Conservation (phyloP, 208 protist species). For the Novymonas esmeraldas region DNA sequence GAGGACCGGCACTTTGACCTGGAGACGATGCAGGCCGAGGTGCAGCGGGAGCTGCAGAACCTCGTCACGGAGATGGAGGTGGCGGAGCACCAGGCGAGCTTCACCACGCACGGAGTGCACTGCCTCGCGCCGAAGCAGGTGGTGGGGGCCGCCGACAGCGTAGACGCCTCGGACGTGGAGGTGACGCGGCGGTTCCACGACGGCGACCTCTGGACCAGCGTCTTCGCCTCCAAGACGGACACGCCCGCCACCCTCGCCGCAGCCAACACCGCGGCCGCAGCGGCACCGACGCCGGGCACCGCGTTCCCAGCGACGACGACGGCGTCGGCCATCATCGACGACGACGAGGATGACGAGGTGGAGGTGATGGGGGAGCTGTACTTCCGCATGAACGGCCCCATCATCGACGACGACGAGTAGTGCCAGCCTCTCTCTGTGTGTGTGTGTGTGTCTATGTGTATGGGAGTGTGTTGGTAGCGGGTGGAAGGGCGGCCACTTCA, state of each 20-base stretch:
- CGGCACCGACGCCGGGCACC: slow-evolving; percentile 7
- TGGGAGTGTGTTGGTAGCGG: not conserved
- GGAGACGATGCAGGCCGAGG: slow-evolving; percentile 53
- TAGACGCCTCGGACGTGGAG: slow-evolving; percentile 64
- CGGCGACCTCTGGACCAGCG: slow-evolving; percentile 39
- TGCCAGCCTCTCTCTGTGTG: not conserved
- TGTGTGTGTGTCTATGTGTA: not conserved
- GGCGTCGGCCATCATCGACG: slow-evolving; percentile 30
- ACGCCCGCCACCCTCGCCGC: slow-evolving; percentile 21
- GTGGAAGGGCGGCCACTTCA: not conserved
- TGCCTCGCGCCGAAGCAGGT: slow-evolving; percentile 56
- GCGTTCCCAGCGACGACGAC: slow-evolving; percentile 22
- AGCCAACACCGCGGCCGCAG: not conserved
- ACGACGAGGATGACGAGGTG: slow-evolving; percentile 88
- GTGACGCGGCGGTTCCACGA: slow-evolving; percentile 66
- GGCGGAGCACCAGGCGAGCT: slow-evolving; percentile 84
- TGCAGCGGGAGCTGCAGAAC: slow-evolving; percentile 64
- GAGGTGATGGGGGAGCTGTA: slow-evolving; percentile 82
- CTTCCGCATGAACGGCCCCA: slow-evolving; percentile 81
- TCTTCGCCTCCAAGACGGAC: slow-evolving; percentile 13
- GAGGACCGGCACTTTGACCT: slow-evolving; percentile 73
- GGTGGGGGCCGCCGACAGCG: slow-evolving; percentile 29
- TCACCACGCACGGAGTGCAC: slow-evolving; percentile 66
- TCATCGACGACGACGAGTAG: slow-evolving; percentile 83
- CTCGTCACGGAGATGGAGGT: slow-evolving; percentile 80